Evolutionary conservation across 306 rosid species (phyloP).

Genomic region (Cajanus cajan): DNA sequence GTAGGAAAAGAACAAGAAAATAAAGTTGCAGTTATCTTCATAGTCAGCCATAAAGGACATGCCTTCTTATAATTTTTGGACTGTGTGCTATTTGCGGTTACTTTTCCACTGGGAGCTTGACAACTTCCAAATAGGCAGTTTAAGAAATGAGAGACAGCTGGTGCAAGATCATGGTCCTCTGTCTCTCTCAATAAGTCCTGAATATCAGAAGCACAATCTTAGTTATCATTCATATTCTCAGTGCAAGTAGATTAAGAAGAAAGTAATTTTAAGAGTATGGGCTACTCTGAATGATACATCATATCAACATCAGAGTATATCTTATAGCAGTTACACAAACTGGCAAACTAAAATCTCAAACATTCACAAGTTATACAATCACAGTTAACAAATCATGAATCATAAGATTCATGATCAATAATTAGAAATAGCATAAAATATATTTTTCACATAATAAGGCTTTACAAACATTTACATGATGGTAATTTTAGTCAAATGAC

Average conservation of each 20-base stretch:
- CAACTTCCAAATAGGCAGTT: slow-evolving; percentile 88
- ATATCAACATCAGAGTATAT: neutral
- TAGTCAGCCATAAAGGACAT: slow-evolving; percentile 27
- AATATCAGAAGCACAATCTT: neutral
- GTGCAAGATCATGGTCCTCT: slow-evolving; percentile 89
- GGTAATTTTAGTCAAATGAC: neutral
- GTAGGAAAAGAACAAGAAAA: slow-evolving; percentile 17
- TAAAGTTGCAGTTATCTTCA: neutral
- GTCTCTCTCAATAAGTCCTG: slow-evolving; percentile 88
- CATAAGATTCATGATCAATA: neutral
- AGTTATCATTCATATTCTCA: neutral
- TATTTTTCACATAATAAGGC: neutral
- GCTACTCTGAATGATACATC: neutral
- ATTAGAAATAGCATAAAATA: neutral
- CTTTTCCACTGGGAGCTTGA: slow-evolving; percentile 62
- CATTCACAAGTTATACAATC: neutral
- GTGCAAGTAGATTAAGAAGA: slow-evolving; percentile 2
- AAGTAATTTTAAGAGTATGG: neutral
- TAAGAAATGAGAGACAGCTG: slow-evolving; percentile 77
- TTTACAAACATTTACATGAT: neutral
- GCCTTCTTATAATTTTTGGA: slow-evolving; percentile 66
- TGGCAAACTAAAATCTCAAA: neutral
- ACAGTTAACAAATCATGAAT: neutral
- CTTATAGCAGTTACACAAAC: neutral
- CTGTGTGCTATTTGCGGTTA: slow-evolving; percentile 39